These are phyloP conservation scores for Arthrobotrys sinensis DNA, from an alignment of 2,329 filamentous ascomycete species.

Conservation along the genomic window DNA sequence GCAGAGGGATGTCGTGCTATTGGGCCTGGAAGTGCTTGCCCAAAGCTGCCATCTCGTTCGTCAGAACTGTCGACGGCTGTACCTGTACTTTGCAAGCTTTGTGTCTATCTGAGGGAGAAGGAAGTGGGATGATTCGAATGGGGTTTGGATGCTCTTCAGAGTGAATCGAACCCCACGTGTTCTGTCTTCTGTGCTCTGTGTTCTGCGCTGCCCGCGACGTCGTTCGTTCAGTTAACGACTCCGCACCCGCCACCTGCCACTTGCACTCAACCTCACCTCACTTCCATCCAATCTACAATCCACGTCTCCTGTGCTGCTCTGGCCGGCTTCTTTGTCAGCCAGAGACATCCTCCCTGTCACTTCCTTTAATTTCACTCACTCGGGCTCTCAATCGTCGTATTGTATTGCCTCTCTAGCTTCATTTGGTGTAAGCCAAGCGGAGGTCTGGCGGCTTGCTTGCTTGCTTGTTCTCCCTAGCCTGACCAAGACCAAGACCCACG, in stretches of 20 bases:
- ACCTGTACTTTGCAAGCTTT: constrained; percentile 33
- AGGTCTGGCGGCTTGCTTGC: constrained; percentile 49
- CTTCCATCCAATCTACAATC: neutral
- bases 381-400: constrained; percentile 29
- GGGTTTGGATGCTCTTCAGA: neutral
- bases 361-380: constrained; percentile 38
- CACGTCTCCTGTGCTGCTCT: constrained; percentile 11
- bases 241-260: constrained; percentile 37
- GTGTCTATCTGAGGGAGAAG: too few relatives aligned
- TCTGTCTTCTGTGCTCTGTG: constrained; percentile 8
- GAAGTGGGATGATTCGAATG: constrained; percentile 25
- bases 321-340: constrained; percentile 16
- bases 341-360: constrained; percentile 18
- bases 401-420: constrained; percentile 30
- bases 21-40: constrained; percentile 44
- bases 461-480: constrained; percentile 7
- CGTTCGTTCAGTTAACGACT: constrained; percentile 21
- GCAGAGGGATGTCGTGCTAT: constrained; percentile 30
- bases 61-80: neutral
- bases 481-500: constrained; percentile 28
- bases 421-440: constrained; percentile 51
- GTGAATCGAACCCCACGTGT: constrained; percentile 41
- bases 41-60: constrained; percentile 18
- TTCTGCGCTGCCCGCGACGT: constrained; percentile 15
- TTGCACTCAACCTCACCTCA: neutral